Percentiles rank a stretch among this genome's conserved stretches.
These are phyloP conservation scores for Penicillium sclerotiorum DNA, from an alignment of 2,329 filamentous ascomycete species.

Conservation along the genomic window DNA sequence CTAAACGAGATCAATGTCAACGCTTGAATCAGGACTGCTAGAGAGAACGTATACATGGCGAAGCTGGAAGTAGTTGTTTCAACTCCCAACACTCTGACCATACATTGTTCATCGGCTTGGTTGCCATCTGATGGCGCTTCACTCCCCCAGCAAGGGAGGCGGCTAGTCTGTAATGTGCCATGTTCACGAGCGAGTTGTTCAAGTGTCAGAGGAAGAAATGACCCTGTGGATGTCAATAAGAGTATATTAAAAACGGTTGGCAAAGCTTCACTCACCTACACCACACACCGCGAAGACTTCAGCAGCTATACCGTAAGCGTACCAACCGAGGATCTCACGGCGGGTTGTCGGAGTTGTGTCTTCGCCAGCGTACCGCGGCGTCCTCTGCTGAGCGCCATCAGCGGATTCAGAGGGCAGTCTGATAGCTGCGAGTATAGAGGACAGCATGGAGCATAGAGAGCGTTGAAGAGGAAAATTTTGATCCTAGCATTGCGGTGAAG, in stretches of 20 bases:
- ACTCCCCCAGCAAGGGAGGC: slow-evolving; percentile 34
- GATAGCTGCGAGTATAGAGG: slow-evolving; percentile 21
- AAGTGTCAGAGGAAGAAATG: slow-evolving; percentile 88
- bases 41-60: slow-evolving; percentile 72
- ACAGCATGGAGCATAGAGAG: slow-evolving; percentile 20
- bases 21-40: slow-evolving; percentile 83
- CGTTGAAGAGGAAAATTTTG: slow-evolving; percentile 1
- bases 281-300: slow-evolving; percentile 93
- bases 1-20: slow-evolving; percentile 75
- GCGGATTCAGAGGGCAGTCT: slow-evolving; percentile 14
- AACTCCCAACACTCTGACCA: slow-evolving; percentile 35
- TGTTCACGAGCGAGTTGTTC: slow-evolving; percentile 91
- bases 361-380: slow-evolving; percentile 71
- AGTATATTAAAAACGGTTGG: neutral
- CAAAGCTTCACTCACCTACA: slow-evolving; percentile 51
- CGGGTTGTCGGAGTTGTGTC: slow-evolving; percentile 80
- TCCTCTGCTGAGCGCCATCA: slow-evolving; percentile 28
- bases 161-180: slow-evolving; percentile 68
- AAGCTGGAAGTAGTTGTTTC: slow-evolving; percentile 44
- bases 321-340: slow-evolving; percentile 87
- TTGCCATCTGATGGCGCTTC: slow-evolving; percentile 27
- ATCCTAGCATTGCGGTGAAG: neutral
- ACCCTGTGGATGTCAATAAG: slow-evolving; percentile 55
- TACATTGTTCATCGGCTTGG: slow-evolving; percentile 31
- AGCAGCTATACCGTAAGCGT: slow-evolving; percentile 89